These are phyloP conservation scores for Cornus controversa DNA, from an alignment of 148 eudicot genomes.

Conservation along the genomic window DNA sequence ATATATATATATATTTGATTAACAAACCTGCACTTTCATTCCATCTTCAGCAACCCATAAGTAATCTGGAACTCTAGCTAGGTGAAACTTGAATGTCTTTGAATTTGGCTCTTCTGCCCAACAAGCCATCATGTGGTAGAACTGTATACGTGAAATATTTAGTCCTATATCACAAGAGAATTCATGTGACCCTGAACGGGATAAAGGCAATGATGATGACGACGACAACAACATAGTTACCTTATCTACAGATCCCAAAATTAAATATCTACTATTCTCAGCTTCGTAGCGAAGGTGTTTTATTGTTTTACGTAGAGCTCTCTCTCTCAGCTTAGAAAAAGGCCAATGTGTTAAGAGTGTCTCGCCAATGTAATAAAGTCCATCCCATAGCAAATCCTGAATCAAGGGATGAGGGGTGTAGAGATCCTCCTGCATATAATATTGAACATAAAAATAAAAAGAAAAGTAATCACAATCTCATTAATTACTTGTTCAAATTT, in stretches of 20 bases:
- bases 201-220: no score
- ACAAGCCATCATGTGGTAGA: conserved; percentile 15
- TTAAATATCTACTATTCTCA: conserved; percentile 14
- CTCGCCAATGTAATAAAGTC: conserved; percentile 12
- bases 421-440: conserved; percentile 15
- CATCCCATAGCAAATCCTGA: conserved; percentile 17
- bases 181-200: no score
- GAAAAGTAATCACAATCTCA: no score
- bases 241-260: conserved; percentile 1
- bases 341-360: conserved; percentile 12
- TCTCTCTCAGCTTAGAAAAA: conserved; percentile 14
- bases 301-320: conserved; percentile 3
- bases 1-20: no score
- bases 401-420: conserved; percentile 8
- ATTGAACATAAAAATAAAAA: no score
- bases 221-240: not conserved
- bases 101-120: conserved; percentile 15
- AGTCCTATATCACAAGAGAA: no score
- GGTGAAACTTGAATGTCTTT: conserved; percentile 16
- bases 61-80: conserved; percentile 17
- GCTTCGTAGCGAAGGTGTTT: conserved; percentile 14
- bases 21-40: conserved; percentile 12
- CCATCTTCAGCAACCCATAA: conserved; percentile 26
- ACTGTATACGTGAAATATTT: not conserved
- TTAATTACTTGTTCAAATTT: no score